A percentile compares a stretch with the other conserved stretches of the same genome.
Evolutionary conservation across 805 yeast species (phyloP).

Genomic region (Kluyveromyces aestuarii): DNA sequence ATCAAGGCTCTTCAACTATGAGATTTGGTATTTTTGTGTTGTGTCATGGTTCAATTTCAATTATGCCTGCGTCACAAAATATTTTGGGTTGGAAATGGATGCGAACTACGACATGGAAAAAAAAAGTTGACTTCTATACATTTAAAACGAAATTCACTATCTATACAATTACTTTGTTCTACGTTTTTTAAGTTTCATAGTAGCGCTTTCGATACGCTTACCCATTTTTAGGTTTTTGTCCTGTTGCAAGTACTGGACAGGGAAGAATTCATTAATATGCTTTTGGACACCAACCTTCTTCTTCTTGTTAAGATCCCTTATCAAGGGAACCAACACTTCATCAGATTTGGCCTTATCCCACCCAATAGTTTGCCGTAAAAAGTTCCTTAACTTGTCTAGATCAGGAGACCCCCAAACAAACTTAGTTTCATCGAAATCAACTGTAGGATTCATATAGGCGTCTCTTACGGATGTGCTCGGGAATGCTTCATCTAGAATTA

Average conservation of each 20-base stretch:
- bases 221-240: slow-evolving; percentile 43
- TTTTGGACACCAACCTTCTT: slow-evolving; percentile 46
- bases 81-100: background rate
- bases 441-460: slow-evolving; percentile 75
- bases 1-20: background rate
- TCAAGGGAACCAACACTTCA: slow-evolving; percentile 77
- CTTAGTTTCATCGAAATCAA: slow-evolving; percentile 67
- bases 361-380: slow-evolving; percentile 58
- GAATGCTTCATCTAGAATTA: slow-evolving; percentile 51
- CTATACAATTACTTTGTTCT: slow-evolving; percentile 7
- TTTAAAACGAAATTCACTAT: too few species aligned
- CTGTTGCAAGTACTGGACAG: slow-evolving; percentile 43
- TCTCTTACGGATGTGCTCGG: slow-evolving; percentile 62
- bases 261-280: slow-evolving; percentile 60
- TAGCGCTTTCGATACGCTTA: slow-evolving; percentile 53
- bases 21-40: background rate
- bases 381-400: slow-evolving; percentile 66
- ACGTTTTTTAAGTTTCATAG: slow-evolving; percentile 35
- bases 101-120: background rate
- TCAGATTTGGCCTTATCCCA: slow-evolving; percentile 76
- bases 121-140: background rate
- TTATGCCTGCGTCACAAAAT: background rate
- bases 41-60: background rate
- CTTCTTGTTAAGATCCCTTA: slow-evolving; percentile 65
- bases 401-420: slow-evolving; percentile 91